These are phyloP conservation scores for Pseudocercospora ulei DNA, from an alignment of 2,329 filamentous ascomycete genomes.

Conservation along the genomic window DNA sequence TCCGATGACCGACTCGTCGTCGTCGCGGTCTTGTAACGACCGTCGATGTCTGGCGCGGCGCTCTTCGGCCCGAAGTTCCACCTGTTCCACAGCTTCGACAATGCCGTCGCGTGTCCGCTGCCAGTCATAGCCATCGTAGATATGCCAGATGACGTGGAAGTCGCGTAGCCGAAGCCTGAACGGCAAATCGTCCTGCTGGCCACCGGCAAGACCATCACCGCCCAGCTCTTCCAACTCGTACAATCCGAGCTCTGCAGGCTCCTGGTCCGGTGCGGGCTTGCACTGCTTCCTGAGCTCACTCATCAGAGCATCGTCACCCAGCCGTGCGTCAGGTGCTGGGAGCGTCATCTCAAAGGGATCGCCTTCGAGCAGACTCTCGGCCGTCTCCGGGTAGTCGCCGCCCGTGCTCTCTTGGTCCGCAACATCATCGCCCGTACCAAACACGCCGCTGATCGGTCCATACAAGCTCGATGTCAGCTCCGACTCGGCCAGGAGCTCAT, in stretches of 20 bases:
- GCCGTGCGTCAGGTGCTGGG: conserved; percentile 24
- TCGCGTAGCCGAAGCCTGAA: conserved; percentile 71
- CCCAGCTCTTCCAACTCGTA: conserved; percentile 33
- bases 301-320: conserved; percentile 31
- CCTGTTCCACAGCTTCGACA: conserved; percentile 73
- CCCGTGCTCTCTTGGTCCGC: conserved; percentile 19
- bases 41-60: conserved; percentile 52
- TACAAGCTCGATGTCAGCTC: conserved; percentile 32
- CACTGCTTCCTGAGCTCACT: conserved; percentile 30
- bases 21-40: conserved; percentile 50
- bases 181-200: conserved; percentile 35
- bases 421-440: conserved; percentile 24
- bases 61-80: conserved; percentile 73
- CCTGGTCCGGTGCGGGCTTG: conserved; percentile 16
- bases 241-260: conserved; percentile 25
- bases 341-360: conserved; percentile 35
- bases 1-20: conserved; percentile 77
- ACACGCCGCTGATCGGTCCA: conserved; percentile 29
- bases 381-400: conserved; percentile 28
- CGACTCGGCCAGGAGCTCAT: conserved; percentile 36
- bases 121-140: conserved; percentile 98
- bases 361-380: conserved; percentile 34
- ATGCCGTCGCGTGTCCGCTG: conserved; percentile 75
- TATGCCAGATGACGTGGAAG: conserved; percentile 90
- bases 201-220: conserved; percentile 29